Evolutionary conservation across 2,329 filamentous ascomycete species (phyloP).

Genomic region (Sporothrix brunneoviolacea): DNA sequence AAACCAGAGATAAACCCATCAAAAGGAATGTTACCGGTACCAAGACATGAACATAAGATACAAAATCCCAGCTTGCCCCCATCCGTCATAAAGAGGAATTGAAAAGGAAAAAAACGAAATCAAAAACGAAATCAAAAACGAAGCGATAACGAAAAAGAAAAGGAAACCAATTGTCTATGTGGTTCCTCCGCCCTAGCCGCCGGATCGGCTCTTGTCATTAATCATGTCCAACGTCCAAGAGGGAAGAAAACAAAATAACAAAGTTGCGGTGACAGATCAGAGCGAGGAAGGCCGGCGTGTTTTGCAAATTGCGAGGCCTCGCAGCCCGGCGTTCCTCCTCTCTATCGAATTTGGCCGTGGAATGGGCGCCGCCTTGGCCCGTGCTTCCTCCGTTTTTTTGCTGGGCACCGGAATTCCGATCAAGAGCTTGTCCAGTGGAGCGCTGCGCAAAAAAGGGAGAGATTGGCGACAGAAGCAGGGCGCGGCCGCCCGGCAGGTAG

Average conservation of each 20-base stretch:
- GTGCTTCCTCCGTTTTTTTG: not conserved
- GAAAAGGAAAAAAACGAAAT: constrained; percentile 3
- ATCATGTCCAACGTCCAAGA: constrained; percentile 22
- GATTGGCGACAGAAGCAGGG: not conserved
- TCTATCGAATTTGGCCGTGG: not conserved
- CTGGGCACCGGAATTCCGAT: not conserved
- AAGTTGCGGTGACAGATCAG: not conserved
- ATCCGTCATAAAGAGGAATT: constrained; percentile 1
- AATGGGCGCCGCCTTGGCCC: no score
- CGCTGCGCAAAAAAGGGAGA: no score
- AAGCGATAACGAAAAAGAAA: constrained; percentile 1
- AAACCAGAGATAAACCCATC: constrained; percentile 4
- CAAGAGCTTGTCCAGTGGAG: not conserved
- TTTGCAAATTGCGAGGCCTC: not conserved
- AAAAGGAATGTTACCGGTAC: constrained; percentile 7
- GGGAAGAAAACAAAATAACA: constrained; percentile 6
- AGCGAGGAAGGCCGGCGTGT: not conserved
- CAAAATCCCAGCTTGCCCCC: constrained; percentile 10
- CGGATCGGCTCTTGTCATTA: constrained; percentile 21
- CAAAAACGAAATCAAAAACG: not conserved
- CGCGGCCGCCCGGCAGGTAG: not conserved
- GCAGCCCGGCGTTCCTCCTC: not conserved
- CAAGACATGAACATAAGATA: constrained; percentile 10
- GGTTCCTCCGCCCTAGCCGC: constrained; percentile 16
- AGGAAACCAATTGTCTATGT: constrained; percentile 9